Evolutionary conservation across 129 eudicot genomes (phyloP).

Genomic region (Flaveria linearis): DNA sequence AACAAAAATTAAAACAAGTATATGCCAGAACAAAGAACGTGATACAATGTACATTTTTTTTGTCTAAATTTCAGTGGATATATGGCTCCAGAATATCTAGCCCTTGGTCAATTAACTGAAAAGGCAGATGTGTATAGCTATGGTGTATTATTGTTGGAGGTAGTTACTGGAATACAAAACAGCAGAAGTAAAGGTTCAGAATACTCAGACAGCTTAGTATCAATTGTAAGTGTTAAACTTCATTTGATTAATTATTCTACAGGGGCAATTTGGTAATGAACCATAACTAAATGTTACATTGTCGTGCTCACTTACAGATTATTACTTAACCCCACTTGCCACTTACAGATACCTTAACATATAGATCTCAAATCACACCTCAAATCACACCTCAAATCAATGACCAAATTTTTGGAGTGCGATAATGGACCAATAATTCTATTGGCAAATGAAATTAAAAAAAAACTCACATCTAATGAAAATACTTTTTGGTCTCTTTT

Average conservation of each 20-base stretch:
- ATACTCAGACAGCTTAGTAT: constrained; percentile 59
- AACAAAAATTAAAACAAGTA: not conserved
- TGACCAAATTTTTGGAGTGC: not conserved
- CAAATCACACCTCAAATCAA: not conserved
- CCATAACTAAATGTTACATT: constrained; percentile 2
- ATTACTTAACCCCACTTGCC: not conserved
- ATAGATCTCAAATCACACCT: not conserved
- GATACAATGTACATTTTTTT: not conserved
- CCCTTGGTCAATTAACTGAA: constrained; percentile 72
- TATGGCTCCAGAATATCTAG: constrained; percentile 83
- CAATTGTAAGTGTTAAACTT: constrained; percentile 45
- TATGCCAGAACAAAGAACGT: not conserved
- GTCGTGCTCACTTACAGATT: not conserved
- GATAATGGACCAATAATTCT: not conserved
- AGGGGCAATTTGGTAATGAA: not conserved
- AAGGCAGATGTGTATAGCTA: constrained; percentile 79
- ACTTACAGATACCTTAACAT: not conserved
- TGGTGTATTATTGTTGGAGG: constrained; percentile 68
- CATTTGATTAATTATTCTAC: not conserved
- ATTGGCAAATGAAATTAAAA: not conserved
- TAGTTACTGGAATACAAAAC: constrained; percentile 64
- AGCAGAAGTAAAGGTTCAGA: constrained; percentile 51
- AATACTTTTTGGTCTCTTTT: not conserved
- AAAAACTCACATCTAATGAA: not conserved
- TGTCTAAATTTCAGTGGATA: constrained; percentile 45